phyloP scores from a whole-genome alignment of 352 stramenopile species.

The Aphanomyces invadans region DNA sequence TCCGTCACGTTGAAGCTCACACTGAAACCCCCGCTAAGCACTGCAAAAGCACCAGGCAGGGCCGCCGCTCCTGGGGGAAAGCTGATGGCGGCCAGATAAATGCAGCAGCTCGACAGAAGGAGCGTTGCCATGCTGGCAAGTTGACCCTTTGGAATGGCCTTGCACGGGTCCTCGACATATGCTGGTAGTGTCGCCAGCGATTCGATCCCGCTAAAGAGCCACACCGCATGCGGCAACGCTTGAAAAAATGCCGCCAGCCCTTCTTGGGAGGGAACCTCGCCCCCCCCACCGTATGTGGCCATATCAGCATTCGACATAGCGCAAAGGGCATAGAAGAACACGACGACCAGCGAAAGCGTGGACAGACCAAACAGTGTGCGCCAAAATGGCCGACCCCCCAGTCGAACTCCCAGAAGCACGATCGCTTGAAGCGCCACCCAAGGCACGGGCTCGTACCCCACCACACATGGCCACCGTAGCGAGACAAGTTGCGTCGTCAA shows the following conservation, averaged over 20 bases:
- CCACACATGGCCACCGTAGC: background rate
- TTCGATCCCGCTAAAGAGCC: constrained; percentile 1
- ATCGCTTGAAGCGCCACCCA: constrained; percentile 17
- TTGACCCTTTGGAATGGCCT: constrained; percentile 25
- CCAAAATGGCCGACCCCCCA: background rate
- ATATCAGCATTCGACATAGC: background rate
- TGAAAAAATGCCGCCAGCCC: background rate
- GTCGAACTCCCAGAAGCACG: background rate
- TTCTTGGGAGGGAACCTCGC: background rate
- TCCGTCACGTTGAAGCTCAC: constrained; percentile 29
- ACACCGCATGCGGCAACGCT: background rate
- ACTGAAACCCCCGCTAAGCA: constrained; percentile 21
- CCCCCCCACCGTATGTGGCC: background rate
- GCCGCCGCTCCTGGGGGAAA: constrained; percentile 29
- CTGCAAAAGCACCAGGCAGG: constrained; percentile 26
- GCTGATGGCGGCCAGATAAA: constrained; percentile 34
- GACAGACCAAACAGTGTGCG: constrained; percentile 25
- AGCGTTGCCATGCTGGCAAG: constrained; percentile 25
- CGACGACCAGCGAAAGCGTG: constrained; percentile 8
- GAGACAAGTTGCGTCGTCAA: background rate
- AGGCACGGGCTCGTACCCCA: constrained; percentile 14
- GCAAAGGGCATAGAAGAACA: background rate
- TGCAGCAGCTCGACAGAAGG: constrained; percentile 32
- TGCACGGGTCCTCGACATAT: constrained; percentile 24
- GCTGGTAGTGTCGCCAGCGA: constrained; percentile 15